Percentiles rank a stretch among this genome's conserved stretches.
Evolutionary conservation across 202 grass and related monocot species (phyloP).

Genomic region (Zoysia matrella): DNA sequence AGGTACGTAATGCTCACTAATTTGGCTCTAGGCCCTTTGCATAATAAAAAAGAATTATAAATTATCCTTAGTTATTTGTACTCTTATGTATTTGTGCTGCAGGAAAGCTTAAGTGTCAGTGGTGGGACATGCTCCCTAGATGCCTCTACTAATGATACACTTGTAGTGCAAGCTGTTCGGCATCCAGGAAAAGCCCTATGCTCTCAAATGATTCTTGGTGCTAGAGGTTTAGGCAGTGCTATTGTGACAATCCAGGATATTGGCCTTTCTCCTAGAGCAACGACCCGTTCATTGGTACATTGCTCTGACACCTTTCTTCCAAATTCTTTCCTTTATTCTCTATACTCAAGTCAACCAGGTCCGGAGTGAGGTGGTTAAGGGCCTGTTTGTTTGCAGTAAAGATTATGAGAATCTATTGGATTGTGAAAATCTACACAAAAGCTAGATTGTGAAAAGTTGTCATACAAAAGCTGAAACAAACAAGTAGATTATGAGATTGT

Average conservation of each 20-base stretch:
- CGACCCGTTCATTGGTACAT: conserved; percentile 72
- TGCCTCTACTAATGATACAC: conserved; percentile 88
- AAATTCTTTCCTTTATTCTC: conserved; percentile 22
- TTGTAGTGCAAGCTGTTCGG: conserved; percentile 68
- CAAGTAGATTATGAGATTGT: too few relatives aligned
- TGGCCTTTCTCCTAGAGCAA: conserved; percentile 83
- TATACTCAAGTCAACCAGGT: conserved; percentile 23
- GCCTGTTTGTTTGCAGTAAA: too few relatives aligned
- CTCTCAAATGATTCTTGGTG: conserved; percentile 78
- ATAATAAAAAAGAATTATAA: conserved; percentile 22
- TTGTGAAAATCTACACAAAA: too few relatives aligned
- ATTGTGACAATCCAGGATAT: conserved; percentile 75
- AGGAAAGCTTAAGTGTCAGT: conserved; percentile 83
- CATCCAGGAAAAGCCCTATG: conserved; percentile 71
- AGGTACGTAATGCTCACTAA: conserved; percentile 52
- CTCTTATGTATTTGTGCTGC: conserved; percentile 46
- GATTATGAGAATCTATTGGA: too few relatives aligned
- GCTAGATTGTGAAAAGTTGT: too few relatives aligned
- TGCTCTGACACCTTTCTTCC: conserved; percentile 24
- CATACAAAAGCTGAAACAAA: too few relatives aligned
- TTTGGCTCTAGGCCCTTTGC: conserved; percentile 25
- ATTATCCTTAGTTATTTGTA: conserved; percentile 24
- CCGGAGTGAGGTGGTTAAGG: too few relatives aligned
- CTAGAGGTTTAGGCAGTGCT: conserved; percentile 74
- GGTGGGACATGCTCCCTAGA: conserved; percentile 94